Evolutionary conservation across 2,329 filamentous ascomycete species (phyloP).

Genomic region (Pseudogymnoascus sp.): DNA sequence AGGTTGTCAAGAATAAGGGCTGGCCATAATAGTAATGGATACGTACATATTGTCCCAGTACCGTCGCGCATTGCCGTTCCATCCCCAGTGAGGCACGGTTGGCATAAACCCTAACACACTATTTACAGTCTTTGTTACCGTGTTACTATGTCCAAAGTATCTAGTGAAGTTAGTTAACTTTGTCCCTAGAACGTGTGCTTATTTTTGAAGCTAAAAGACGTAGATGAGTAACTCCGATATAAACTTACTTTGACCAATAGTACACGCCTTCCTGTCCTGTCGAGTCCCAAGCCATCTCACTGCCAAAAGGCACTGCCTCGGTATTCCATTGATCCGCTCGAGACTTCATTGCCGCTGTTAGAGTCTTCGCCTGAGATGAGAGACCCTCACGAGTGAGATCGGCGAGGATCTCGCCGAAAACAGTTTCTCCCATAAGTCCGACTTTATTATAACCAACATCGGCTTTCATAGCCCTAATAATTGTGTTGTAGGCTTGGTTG

Average conservation of each 20-base stretch:
- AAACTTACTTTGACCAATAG: constrained; percentile 42
- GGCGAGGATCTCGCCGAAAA: constrained; percentile 47
- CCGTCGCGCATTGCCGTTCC: constrained; percentile 54
- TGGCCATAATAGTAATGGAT: neutral
- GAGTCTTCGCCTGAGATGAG: constrained; percentile 32
- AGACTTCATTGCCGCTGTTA: constrained; percentile 43
- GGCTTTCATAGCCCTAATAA: constrained; percentile 34
- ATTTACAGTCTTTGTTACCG: constrained; percentile 46
- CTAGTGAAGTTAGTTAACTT: neutral
- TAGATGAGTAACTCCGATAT: neutral
- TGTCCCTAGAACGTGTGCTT: neutral
- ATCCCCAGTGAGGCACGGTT: constrained; percentile 55
- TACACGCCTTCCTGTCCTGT: constrained; percentile 58
- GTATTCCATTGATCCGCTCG: constrained; percentile 46
- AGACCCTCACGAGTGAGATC: constrained; percentile 46
- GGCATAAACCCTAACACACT: constrained; percentile 53
- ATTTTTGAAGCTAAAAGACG: constrained; percentile 28
- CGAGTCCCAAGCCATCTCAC: constrained; percentile 58
- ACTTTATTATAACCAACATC: constrained; percentile 41
- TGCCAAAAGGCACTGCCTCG: constrained; percentile 49
- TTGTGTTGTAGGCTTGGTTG: constrained; percentile 46
- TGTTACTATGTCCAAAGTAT: constrained; percentile 44
- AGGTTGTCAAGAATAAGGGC: neutral
- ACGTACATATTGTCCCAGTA: constrained; percentile 54
- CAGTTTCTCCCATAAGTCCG: constrained; percentile 55